Conservation (phyloP, 192 early-diverging fungal species). For the Backusella mclennaniae region DNA sequence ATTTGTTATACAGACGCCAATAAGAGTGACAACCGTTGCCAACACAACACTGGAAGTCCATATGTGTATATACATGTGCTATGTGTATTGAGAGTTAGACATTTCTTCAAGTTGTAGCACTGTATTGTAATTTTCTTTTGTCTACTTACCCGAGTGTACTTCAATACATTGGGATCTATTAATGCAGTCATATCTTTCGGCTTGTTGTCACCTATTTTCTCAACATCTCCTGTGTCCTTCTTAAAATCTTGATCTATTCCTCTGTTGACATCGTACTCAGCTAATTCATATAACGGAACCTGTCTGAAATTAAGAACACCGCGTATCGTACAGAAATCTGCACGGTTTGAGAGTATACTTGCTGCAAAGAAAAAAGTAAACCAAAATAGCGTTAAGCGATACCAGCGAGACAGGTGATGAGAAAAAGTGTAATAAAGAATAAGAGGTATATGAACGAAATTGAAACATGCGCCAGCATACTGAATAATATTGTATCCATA, state of each 20-base stretch:
- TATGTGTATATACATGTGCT: slow-evolving; percentile 18
- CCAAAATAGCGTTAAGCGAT: slow-evolving; percentile 3
- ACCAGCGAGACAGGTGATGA: slow-evolving; percentile 19
- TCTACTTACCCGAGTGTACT: slow-evolving; percentile 17
- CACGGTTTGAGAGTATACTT: slow-evolving; percentile 12
- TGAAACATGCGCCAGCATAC: slow-evolving; percentile 9
- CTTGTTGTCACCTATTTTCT: slow-evolving; percentile 1
- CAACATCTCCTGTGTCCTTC: neutral
- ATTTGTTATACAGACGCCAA: slow-evolving; percentile 12
- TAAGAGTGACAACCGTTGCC: neutral
- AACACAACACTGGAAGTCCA: neutral
- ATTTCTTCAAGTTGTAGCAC: neutral
- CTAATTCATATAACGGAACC: slow-evolving; percentile 23
- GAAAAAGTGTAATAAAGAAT: slow-evolving; percentile 14
- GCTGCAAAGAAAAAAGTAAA: slow-evolving; percentile 18
- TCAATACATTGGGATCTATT: slow-evolving; percentile 17
- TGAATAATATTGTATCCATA: slow-evolving; percentile 21
- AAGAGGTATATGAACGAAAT: slow-evolving; percentile 19
- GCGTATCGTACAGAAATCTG: slow-evolving; percentile 22
- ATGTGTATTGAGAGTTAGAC: neutral
- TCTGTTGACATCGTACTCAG: neutral
- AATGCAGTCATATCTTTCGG: slow-evolving; percentile 9
- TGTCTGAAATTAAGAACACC: slow-evolving; percentile 11
- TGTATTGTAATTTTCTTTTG: too few relatives aligned
- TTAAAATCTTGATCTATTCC: slow-evolving; percentile 2